Evolutionary conservation across 441 rosid genomes (phyloP).

Genomic region (Kokia cookei): DNA sequence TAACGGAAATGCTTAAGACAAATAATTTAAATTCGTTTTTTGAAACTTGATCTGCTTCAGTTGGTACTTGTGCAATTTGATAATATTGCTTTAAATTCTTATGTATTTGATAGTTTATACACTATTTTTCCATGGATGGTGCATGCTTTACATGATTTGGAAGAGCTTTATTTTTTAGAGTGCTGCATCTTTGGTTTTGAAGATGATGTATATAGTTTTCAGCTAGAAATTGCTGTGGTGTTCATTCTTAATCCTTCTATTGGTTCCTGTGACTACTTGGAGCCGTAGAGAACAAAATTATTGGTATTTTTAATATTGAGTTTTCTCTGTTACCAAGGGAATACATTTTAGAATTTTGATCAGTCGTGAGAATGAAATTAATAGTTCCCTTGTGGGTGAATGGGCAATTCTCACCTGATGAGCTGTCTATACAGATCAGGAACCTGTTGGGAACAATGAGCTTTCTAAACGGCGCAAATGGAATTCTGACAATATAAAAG

Average conservation of each 20-base stretch:
- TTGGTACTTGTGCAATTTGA: background rate
- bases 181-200: background rate
- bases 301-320: background rate
- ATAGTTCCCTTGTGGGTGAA: background rate
- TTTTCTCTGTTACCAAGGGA: background rate
- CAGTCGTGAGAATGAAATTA: background rate
- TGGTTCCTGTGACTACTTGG: background rate
- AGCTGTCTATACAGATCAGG: slow-evolving; percentile 46
- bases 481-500: slow-evolving; percentile 67
- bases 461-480: slow-evolving; percentile 79
- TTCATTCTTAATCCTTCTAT: background rate
- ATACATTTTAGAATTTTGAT: background rate
- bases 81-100: background rate
- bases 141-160: background rate
- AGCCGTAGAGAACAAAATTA: background rate
- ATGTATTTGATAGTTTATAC: background rate
- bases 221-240: background rate
- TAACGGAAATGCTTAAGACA: background rate
- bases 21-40: background rate
- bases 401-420: background rate
- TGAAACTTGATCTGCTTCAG: background rate
- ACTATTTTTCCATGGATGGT: background rate
- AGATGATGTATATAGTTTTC: background rate
- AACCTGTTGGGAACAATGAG: slow-evolving; percentile 49
- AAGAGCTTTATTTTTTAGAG: background rate